phyloP scores from a whole-genome alignment of 805 yeast species.

The Metschnikowia baotianmanensis region DNA sequence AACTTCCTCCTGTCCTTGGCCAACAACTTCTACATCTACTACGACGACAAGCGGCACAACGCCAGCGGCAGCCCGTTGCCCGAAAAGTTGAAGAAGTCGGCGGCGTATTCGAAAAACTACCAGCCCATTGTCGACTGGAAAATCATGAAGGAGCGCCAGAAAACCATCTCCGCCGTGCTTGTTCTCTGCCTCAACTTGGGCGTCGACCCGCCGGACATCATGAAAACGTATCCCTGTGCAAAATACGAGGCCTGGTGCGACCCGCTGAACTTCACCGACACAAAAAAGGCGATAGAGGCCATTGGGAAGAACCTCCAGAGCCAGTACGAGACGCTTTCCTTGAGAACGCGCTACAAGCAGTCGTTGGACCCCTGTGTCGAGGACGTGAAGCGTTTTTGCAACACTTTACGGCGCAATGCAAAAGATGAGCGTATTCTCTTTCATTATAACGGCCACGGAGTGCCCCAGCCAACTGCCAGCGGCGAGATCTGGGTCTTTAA shows the following conservation, averaged over 20 bases:
- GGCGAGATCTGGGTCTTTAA: slow-evolving; percentile 99
- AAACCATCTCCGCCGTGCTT: slow-evolving; percentile 90
- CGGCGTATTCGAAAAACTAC: slow-evolving; percentile 45
- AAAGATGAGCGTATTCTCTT: slow-evolving; percentile 90
- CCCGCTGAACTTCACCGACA: slow-evolving; percentile 75
- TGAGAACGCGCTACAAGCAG: slow-evolving; percentile 87
- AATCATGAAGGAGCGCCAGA: slow-evolving; percentile 81
- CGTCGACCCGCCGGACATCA: slow-evolving; percentile 95
- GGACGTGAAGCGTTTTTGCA: slow-evolving; percentile 88
- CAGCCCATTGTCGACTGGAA: slow-evolving; percentile 90
- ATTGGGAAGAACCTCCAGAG: slow-evolving; percentile 85
- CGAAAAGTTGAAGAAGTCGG: slow-evolving; percentile 47
- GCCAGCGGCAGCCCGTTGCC: slow-evolving; percentile 81
- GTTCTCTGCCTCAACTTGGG: slow-evolving; percentile 89
- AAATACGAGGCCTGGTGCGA: slow-evolving; percentile 91
- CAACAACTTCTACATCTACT: slow-evolving; percentile 75
- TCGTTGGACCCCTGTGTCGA: slow-evolving; percentile 93
- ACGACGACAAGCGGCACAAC: slow-evolving; percentile 87
- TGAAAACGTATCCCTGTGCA: slow-evolving; percentile 92
- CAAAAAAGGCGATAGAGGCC: slow-evolving; percentile 86
- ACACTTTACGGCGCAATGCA: slow-evolving; percentile 82
- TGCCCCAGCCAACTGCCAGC: slow-evolving; percentile 92
- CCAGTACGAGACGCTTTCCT: slow-evolving; percentile 85
- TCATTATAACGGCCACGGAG: slow-evolving; percentile 98
- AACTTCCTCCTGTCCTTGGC: slow-evolving; percentile 55